Base-by-base conservation (phyloP, 768 basidiomycete genomes). In the Tricholoma flavovirens region DNA sequence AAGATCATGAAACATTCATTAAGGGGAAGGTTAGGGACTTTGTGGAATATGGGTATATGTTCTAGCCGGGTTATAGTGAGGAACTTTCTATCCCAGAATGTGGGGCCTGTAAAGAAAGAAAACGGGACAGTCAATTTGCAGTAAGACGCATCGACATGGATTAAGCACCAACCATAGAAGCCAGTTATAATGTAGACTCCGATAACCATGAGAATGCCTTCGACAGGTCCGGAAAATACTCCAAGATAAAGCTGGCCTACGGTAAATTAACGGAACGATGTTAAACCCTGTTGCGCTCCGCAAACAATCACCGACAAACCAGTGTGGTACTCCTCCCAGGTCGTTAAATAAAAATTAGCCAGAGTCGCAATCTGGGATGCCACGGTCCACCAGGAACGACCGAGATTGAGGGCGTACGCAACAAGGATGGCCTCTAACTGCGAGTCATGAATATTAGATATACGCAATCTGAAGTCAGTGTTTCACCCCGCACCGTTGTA, bases 341-440 rank as follows among this genome's bases (percentile, higher is more conserved):
- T 91, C 3, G 87, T 87, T 17, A 90, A 75, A 69, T 90, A 90
- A 64, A 92, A 92, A 67, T 87, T 90, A 58, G 83, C 84, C 38
- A 88, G 71, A 0, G 86, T 84, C 1, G 85, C 86, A 10, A 86
- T 77, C 67, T 95, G 91, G 1, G 88, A 88, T 0, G 88, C 83
- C 32, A 98, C 87, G 0, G 94, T 98, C 96, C 94, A 98, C 94
- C 97, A 98, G 0, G 92, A 93, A 17, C 94, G 79, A 11, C 91
- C 93, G 19, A 98, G 78, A 62, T 96, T 95, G 43, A 99, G 82
- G 0, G 97, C 95, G 24, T 89, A 83, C 7, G 84, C 76, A 5
- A 83, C 81, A 40, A 99, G 81, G 58, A 98, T 80, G 56, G 86
- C 88, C 71, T 94, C 96, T 22, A 99, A 81, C 92, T 95, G 64